Conservation (phyloP, 306 rosid genomes). For the Castanea mollissima region DNA sequence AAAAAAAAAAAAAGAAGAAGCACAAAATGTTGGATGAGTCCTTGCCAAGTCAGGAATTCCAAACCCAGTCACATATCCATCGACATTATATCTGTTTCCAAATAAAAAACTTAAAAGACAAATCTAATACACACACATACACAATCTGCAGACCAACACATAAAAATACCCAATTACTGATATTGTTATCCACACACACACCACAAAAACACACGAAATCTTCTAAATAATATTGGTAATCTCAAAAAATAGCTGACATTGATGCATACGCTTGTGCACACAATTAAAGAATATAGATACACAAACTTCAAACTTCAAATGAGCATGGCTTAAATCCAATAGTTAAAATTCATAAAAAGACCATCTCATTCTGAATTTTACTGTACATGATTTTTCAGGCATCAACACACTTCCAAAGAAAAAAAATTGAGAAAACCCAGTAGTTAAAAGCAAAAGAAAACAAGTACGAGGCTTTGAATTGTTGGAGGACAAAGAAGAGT, state of each 20-base stretch:
- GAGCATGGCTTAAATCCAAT: not conserved
- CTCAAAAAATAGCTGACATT: not conserved
- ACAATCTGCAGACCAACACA: not conserved
- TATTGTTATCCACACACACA: not conserved
- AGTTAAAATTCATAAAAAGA: not conserved
- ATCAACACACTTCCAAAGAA: not conserved
- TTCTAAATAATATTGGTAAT: no score
- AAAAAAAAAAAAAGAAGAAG: no score
- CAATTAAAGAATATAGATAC: no score
- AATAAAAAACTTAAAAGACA: not conserved
- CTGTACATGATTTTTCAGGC: not conserved
- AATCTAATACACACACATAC: not conserved
- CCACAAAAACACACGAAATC: not conserved
- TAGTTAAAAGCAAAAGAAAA: not conserved
- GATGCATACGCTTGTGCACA: not conserved
- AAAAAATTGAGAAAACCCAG: not conserved
- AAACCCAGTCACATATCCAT: constrained; percentile 73
- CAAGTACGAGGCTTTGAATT: not conserved
- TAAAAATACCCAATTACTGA: not conserved
- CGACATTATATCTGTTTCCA: constrained; percentile 69
- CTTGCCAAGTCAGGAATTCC: constrained; percentile 89
- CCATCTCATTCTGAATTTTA: not conserved
- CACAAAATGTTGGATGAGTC: constrained; percentile 52
- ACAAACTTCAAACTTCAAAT: not conserved
- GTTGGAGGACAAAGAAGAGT: not conserved